Base-by-base conservation (phyloP, 352 stramenopile species). In the Phytopythium sindhum region DNA sequence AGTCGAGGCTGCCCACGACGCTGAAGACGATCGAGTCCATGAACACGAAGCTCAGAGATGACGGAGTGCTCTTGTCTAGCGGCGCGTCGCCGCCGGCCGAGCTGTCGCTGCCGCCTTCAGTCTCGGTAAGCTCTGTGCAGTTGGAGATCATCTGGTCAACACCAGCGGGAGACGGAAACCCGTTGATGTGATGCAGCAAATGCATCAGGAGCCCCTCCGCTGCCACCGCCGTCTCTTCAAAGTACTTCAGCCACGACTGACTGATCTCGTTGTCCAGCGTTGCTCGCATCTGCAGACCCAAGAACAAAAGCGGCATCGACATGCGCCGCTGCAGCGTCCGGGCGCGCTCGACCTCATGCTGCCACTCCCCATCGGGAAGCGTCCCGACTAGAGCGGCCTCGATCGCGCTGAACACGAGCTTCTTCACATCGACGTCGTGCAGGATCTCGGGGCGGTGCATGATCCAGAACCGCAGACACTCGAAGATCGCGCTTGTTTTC, bases 11-110 rank as follows among this genome's bases (percentile, higher is more conserved):
- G 15, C 87, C 87, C 7, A 96, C 78, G 29, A 96, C 84, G 12
- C 77, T 94, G 39, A 96, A 85, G 14, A 96, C 78, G 58, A 96
- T 90, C 28, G 85, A 90, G 58, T 94, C 83, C 85, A 96, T 93
- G 53, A 92, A 94, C 33, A 96, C 84, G 70, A 96, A 96, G 57
- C 84, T 93, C n/a, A 94, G 66, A 2, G 78, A 75, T 0, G 71
- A 68, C 28, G 74, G 70, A 9, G 60, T 64, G 3, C 57, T 64
- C 15, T 75, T 63, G 48, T 82, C 70, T 4, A 70, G 58, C 23
- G 48, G 21, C 8, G 3, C 28, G n/a, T 67, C 41, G n/a, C 47
- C 60, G 12, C 21, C 28, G 2, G 17, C 8, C 29, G 39, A 42
- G 29, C 28, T 19, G 41, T 80, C 78, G 0, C 62, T 66, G 37